phyloP scores from a whole-genome alignment of 2,329 filamentous ascomycete species.

The Ophiostoma tasmaniense region DNA sequence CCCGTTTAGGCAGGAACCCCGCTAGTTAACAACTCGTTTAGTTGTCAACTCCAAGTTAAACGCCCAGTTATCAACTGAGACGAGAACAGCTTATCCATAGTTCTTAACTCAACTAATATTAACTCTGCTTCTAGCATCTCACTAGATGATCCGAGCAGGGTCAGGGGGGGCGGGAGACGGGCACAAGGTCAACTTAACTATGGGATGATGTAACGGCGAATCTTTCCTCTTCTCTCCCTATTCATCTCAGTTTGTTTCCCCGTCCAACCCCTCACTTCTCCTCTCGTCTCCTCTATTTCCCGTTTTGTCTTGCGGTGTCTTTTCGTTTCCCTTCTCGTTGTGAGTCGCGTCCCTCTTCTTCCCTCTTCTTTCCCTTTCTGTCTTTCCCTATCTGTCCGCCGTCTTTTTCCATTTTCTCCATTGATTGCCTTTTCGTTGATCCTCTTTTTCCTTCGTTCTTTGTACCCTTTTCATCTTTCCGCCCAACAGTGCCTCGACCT shows the following conservation, averaged over 20 bases:
- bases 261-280: neutral
- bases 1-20: too few relatives aligned
- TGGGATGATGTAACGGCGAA: slow-evolving; percentile 3
- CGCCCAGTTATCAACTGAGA: neutral
- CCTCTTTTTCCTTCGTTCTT: neutral
- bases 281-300: neutral
- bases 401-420: neutral
- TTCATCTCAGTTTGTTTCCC: neutral
- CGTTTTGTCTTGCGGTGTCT: neutral
- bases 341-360: neutral
- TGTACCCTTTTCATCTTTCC: neutral
- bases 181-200: neutral
- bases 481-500: neutral
- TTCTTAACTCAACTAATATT: neutral
- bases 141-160: slow-evolving; percentile 6
- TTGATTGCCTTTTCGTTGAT: neutral
- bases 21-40: neutral
- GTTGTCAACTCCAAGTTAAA: neutral
- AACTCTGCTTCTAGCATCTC: neutral
- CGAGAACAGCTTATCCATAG: neutral
- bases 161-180: neutral
- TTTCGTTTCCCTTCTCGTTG: neutral
- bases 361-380: neutral
- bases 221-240: neutral
- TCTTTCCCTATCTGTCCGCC: neutral